These are phyloP conservation scores for Salinomyces thailandicus DNA, from an alignment of 2,329 filamentous ascomycete genomes.

Conservation along the genomic window DNA sequence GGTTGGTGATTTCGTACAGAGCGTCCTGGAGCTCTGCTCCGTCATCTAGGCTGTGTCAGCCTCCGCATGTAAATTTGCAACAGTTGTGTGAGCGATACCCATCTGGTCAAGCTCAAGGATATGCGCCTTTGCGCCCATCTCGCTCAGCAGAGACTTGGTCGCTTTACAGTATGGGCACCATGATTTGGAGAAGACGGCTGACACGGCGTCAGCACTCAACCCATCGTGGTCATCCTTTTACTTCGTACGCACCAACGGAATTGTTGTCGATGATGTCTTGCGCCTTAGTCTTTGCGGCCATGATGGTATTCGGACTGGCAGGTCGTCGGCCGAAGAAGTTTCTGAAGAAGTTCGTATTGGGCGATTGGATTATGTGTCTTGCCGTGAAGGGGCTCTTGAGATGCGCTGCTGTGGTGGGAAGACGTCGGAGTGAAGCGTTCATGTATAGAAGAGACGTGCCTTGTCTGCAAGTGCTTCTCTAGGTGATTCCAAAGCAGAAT, in stretches of 20 bases:
- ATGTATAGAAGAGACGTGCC: no score
- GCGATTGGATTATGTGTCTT: conserved; percentile 1
- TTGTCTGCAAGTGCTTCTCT: no score
- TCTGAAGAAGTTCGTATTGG: conserved; percentile 29
- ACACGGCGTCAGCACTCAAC: not conserved
- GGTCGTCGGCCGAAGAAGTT: conserved; percentile 52
- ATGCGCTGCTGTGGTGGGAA: not conserved
- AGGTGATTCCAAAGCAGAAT: no score
- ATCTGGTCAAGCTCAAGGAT: conserved; percentile 76
- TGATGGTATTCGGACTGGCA: conserved; percentile 58
- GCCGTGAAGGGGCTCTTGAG: not conserved
- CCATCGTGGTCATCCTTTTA: not conserved
- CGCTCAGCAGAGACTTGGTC: conserved; percentile 64
- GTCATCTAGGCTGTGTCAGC: conserved; percentile 50
- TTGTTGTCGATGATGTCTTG: conserved; percentile 83
- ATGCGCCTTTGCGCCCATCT: conserved; percentile 61
- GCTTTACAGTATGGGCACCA: conserved; percentile 89
- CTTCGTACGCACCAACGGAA: conserved; percentile 52
- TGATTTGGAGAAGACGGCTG: conserved; percentile 91
- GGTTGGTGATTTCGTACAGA: conserved; percentile 66
- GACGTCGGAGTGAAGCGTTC: not conserved
- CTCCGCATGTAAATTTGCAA: no score
- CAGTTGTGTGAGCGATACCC: no score
- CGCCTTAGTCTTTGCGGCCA: conserved; percentile 71
- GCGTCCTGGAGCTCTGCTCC: conserved; percentile 74